Evolutionary conservation across 225 moss, liverwort and hornwort species (phyloP).

Genomic region (Physcomitrium patens): DNA sequence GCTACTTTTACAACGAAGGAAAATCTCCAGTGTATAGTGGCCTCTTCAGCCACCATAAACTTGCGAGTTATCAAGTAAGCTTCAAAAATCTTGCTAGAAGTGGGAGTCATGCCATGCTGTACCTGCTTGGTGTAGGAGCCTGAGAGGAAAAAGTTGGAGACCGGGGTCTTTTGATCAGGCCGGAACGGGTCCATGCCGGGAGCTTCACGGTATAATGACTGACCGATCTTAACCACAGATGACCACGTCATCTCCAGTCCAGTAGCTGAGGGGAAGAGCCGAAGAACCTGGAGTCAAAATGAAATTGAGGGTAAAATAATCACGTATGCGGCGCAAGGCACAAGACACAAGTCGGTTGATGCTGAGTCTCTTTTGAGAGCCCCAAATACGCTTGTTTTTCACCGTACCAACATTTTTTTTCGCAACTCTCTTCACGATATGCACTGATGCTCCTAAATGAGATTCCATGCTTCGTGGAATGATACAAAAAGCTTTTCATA

Average conservation of each 20-base stretch:
- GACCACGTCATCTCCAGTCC: constrained; percentile 72
- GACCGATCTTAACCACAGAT: constrained; percentile 65
- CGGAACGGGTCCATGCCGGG: constrained; percentile 67
- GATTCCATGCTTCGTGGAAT: no score
- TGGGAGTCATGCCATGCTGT: not conserved
- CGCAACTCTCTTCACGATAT: no score
- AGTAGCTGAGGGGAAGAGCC: constrained; percentile 59
- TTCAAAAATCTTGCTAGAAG: not conserved
- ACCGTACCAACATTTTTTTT: not conserved
- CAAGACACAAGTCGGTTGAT: not conserved
- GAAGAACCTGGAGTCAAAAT: constrained; percentile 39
- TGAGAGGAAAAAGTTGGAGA: constrained; percentile 66
- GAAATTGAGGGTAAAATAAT: not conserved
- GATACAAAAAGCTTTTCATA: not conserved
- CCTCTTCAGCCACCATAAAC: not conserved
- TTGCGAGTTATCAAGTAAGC: not conserved
- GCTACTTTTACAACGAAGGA: not conserved
- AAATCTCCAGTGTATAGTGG: not conserved
- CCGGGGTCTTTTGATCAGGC: constrained; percentile 66
- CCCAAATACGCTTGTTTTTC: not conserved
- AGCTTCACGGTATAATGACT: constrained; percentile 65
- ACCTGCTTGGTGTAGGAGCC: constrained; percentile 75
- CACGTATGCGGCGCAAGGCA: not conserved
- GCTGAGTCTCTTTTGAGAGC: not conserved
- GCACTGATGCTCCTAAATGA: no score